Conservation (phyloP, 2,329 filamentous ascomycete genomes). For the Fusarium tjaetaba region DNA sequence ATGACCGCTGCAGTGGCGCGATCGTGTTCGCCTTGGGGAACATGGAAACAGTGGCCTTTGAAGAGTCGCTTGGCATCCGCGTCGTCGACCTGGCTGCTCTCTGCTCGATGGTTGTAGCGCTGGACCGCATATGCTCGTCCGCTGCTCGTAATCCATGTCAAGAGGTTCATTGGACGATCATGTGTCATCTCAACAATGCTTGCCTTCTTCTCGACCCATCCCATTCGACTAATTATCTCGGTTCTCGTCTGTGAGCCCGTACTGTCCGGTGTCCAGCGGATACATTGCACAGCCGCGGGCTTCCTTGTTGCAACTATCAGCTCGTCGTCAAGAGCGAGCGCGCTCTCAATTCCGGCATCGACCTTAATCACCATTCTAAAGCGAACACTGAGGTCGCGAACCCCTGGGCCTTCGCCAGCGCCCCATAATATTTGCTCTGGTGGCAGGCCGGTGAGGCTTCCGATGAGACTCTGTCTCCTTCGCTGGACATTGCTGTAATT, state of each 20-base stretch:
- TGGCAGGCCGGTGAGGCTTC: constrained; percentile 62
- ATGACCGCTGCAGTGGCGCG: constrained; percentile 81
- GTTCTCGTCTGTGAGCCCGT: constrained; percentile 87
- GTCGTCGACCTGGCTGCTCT: constrained; percentile 54
- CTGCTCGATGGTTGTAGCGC: constrained; percentile 60
- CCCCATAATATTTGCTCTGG: constrained; percentile 75
- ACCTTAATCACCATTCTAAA: constrained; percentile 99
- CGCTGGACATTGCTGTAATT: constrained; percentile 72
- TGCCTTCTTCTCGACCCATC: constrained; percentile 82
- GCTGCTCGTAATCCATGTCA: constrained; percentile 90
- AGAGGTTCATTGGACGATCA: constrained; percentile 95
- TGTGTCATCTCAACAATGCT: constrained; percentile 87
- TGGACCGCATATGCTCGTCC: constrained; percentile 93
- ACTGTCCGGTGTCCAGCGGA: constrained; percentile 89
- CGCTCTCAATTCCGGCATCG: constrained; percentile 90
- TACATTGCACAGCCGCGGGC: constrained; percentile 95
- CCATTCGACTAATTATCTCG: constrained; percentile 87
- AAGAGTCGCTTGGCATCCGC: constrained; percentile 75
- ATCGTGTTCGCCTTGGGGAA: constrained; percentile 67
- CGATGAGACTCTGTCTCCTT: constrained; percentile 69
- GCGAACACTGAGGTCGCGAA: constrained; percentile 86
- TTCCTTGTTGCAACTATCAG: constrained; percentile 90
- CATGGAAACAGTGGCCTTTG: constrained; percentile 90
- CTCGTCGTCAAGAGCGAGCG: constrained; percentile 90
- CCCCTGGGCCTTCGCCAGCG: constrained; percentile 82